phyloP scores from a whole-genome alignment of 352 stramenopile species.

The Stephanocyclus meneghinianus region DNA sequence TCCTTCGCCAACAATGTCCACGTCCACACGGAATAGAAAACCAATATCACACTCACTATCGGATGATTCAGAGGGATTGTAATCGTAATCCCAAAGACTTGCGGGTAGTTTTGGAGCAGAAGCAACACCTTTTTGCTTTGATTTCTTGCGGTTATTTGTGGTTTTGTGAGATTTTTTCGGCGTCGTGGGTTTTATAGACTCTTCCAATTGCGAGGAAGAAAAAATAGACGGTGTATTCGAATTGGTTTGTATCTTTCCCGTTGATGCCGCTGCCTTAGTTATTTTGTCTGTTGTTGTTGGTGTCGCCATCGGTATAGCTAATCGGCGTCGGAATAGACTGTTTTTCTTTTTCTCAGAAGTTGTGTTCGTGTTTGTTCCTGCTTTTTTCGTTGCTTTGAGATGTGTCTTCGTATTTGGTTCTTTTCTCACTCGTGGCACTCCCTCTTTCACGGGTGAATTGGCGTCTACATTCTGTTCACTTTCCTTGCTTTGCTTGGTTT shows the following conservation, averaged over 20 bases:
- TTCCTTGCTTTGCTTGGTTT: neutral
- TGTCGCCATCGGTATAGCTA: neutral
- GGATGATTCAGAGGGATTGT: neutral
- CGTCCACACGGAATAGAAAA: neutral
- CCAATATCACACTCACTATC: neutral
- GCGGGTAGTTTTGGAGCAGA: neutral
- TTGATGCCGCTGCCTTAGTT: neutral
- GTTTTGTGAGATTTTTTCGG: neutral
- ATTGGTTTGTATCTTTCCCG: neutral
- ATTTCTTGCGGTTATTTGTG: neutral
- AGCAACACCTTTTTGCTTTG: neutral
- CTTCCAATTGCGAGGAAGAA: neutral
- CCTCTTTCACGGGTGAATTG: too few species aligned
- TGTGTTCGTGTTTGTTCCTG: neutral
- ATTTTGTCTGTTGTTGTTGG: neutral
- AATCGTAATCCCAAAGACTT: conserved; percentile 17
- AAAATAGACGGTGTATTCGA: neutral
- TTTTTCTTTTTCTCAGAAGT: neutral
- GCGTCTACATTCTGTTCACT: neutral
- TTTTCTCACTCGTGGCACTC: too few species aligned
- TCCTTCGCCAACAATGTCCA: conserved; percentile 3
- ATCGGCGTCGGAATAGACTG: neutral
- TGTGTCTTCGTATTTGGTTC: too few species aligned
- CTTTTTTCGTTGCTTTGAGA: too few species aligned
- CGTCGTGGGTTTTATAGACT: neutral